Percentiles rank a stretch among this genome's conserved stretches.
Conservation (phyloP, 139 green algal genomes). For the Haematococcus sp. region DNA sequence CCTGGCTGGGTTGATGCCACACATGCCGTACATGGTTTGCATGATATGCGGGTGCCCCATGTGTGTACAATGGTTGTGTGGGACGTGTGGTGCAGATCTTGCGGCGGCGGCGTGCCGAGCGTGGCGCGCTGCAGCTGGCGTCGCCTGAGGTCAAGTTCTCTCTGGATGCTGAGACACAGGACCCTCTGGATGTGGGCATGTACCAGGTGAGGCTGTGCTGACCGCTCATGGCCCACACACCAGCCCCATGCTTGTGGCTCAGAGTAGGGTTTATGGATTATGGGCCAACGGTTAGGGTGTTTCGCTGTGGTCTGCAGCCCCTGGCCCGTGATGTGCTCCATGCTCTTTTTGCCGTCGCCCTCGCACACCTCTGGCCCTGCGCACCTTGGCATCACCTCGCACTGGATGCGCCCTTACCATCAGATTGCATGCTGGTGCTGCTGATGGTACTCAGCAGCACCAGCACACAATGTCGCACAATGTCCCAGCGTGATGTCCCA, state of each 20-base stretch:
- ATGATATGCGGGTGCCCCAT: neutral
- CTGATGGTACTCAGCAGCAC: neutral
- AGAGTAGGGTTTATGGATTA: too few species aligned
- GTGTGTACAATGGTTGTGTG: neutral
- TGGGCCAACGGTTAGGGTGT: neutral
- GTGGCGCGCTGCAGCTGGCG: constrained; percentile 87
- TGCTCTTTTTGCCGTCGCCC: too few species aligned
- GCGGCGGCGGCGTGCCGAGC: constrained; percentile 56
- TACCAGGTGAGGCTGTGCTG: constrained; percentile 84
- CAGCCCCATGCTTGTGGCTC: too few species aligned
- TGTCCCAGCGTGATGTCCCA: too few species aligned
- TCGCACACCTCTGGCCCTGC: too few species aligned
- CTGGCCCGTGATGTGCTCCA: too few species aligned
- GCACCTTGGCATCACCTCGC: neutral
- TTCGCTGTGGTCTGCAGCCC: neutral
- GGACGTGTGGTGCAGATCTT: constrained; percentile 44
- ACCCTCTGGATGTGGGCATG: constrained; percentile 92
- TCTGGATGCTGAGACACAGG: constrained; percentile 87
- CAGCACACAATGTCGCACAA: neutral
- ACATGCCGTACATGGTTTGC: too few species aligned
- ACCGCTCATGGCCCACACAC: too few species aligned
- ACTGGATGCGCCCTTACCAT: neutral
- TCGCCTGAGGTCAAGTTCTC: constrained; percentile 96
- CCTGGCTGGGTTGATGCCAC: neutral
- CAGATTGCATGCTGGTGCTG: neutral